Base-by-base conservation (phyloP, 305 asterid species). In the Stenogyne calaminthoides region DNA sequence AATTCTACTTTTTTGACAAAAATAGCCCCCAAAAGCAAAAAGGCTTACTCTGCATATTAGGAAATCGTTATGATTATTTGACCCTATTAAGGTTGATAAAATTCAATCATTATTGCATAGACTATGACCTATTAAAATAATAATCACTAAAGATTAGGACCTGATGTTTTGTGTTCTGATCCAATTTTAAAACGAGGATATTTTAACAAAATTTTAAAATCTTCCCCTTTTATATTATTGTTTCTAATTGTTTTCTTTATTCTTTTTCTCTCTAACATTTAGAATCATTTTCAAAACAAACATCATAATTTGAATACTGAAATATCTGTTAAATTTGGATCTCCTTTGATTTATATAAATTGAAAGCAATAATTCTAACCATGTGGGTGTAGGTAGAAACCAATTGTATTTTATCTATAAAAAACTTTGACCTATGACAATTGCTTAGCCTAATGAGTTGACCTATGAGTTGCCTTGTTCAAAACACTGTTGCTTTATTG, bases 321-420 rank as follows among this genome's bases (percentile, higher is more conserved):
- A 29, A 29, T 29, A 29, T 3, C n/a, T 40, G 12, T 42, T 42
- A 15, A 42, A 10, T 42, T 46, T 46, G 18, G 52, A 5, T 46
- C 18, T 14, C 18, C 16, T 46, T 37, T 11, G 3, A 1, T 49
- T 71, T 49, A 74, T 60, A 49, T 47, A 73, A 80, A 60, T 75
- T 46, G 70, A 32, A 76, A 39, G 72, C 77, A 80, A 81, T 81
- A 64, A 79, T 79, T 66, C 65, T 66, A 77, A 46, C 69, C 88
- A 84, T 79, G 86, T 81, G 86, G 65, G 75, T 59, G 75, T 71
- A 62, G 69, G 82, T 54, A 49, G 65, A 46, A 66, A 51, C 39
- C n/a, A 52, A 70, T 60, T 61, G 20, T 61, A 74, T 69, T 76
- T 74, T 71, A 67, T 56, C 44, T 8, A 73, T n/a, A 8, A 52